Conservation (phyloP, 2,329 filamentous ascomycete species). For the Podosphaera xanthii region DNA sequence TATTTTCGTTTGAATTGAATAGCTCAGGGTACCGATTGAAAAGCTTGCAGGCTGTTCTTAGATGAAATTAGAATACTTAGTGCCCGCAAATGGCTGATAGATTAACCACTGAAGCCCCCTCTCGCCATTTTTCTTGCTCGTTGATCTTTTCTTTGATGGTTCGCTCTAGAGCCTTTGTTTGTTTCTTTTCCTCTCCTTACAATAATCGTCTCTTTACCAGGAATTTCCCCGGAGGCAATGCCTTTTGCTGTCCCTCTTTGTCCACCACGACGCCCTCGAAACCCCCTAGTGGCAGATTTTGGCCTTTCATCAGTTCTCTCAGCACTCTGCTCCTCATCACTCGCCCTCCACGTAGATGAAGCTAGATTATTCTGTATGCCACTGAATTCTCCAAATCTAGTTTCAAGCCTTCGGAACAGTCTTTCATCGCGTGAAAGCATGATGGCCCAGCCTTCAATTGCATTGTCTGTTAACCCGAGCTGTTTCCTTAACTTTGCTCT, state of each 20-base stretch:
- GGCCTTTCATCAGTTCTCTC: constrained; percentile 22
- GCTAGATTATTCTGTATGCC: constrained; percentile 43
- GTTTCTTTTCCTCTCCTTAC: constrained; percentile 60
- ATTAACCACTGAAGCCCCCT: constrained; percentile 20
- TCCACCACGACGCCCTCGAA: constrained; percentile 19
- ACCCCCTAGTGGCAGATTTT: constrained; percentile 18
- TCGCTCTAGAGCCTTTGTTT: constrained; percentile 59
- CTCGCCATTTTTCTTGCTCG: constrained; percentile 39
- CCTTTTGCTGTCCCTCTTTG: constrained; percentile 28
- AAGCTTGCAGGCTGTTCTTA: no score
- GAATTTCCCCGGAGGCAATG: constrained; percentile 38
- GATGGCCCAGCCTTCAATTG: constrained; percentile 79
- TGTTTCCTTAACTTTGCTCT: constrained; percentile 45
- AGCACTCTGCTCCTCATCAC: constrained; percentile 26
- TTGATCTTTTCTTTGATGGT: constrained; percentile 63
- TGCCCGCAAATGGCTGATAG: background rate
- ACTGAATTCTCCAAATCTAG: constrained; percentile 39
- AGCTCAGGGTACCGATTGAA: no score
- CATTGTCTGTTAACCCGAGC: constrained; percentile 80
- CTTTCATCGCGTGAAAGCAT: constrained; percentile 59
- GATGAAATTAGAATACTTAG: no score
- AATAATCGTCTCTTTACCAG: constrained; percentile 47
- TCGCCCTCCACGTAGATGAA: constrained; percentile 40
- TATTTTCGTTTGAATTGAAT: no score
- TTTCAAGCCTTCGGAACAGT: constrained; percentile 45